Percentiles rank a stretch among this genome's conserved stretches.
Evolutionary conservation across 805 yeast genomes (phyloP).

Genomic region (Debaryomyces prosopidis): DNA sequence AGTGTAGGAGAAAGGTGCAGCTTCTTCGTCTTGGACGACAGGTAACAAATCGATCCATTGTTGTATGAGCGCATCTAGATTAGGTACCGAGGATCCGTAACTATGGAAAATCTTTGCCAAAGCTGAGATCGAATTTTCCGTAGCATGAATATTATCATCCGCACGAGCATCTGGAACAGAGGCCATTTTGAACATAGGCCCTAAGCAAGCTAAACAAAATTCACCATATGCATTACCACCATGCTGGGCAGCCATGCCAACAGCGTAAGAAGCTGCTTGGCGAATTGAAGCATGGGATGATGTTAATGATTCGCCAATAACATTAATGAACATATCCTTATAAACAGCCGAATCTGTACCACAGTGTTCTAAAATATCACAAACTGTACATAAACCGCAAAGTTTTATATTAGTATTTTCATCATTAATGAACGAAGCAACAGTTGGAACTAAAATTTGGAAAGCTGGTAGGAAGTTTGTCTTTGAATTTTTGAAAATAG

Average conservation of each 20-base stretch:
- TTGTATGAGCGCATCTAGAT: constrained; percentile 59
- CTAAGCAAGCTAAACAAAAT: constrained; percentile 68
- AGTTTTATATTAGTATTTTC: constrained; percentile 67
- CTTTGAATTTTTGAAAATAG: constrained; percentile 65
- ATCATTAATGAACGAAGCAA: constrained; percentile 62
- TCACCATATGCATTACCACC: constrained; percentile 67
- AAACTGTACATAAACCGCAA: constrained; percentile 77
- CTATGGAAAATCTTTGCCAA: constrained; percentile 80
- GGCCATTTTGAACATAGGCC: constrained; percentile 70
- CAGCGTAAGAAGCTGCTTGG: constrained; percentile 81
- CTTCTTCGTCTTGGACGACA: constrained; percentile 78
- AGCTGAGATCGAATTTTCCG: constrained; percentile 81
- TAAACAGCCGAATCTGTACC: constrained; percentile 68
- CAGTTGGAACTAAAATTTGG: constrained; percentile 61
- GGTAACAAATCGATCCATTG: constrained; percentile 87
- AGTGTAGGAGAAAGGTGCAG: constrained; percentile 80
- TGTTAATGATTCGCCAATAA: constrained; percentile 65
- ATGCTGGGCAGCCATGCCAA: constrained; percentile 83
- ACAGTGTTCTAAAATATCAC: constrained; percentile 78
- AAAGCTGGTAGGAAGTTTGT: constrained; percentile 62
- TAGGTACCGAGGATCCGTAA: constrained; percentile 59
- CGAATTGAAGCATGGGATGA: constrained; percentile 71
- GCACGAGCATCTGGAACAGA: constrained; percentile 77
- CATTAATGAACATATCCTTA: constrained; percentile 62
- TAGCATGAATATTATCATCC: constrained; percentile 83